These are phyloP conservation scores for Penicillium lividum DNA, from an alignment of 495 filamentous ascomycete genomes.

Conservation along the genomic window DNA sequence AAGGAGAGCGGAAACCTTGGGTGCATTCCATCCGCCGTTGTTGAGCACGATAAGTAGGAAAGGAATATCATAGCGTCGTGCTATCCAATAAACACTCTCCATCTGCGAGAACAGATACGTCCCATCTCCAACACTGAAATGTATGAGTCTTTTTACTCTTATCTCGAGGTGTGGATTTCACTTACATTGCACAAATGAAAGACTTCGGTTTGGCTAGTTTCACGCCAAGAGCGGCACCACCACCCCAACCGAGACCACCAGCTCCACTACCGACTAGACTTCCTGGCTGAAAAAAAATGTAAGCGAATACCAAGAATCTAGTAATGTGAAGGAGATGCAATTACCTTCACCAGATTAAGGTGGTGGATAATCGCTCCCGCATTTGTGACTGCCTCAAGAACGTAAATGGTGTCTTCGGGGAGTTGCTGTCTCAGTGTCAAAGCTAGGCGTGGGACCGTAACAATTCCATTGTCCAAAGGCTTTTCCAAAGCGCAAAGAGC, in stretches of 20 bases:
- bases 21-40: conserved; percentile 82
- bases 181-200: conserved; percentile 28
- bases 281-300: conserved; percentile 14
- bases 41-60: conserved; percentile 87
- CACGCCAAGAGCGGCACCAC: conserved; percentile 77
- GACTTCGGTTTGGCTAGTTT: conserved; percentile 61
- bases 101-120: conserved; percentile 84
- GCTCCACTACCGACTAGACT: conserved; percentile 58
- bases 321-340: not conserved
- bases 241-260: conserved; percentile 90
- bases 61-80: conserved; percentile 79
- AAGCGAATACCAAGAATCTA: not conserved
- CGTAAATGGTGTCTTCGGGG: conserved; percentile 76
- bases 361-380: conserved; percentile 74
- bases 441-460: conserved; percentile 21
- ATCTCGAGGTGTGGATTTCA: not conserved
- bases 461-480: conserved; percentile 6
- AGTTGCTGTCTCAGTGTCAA: conserved; percentile 57
- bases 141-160: conserved; percentile 5
- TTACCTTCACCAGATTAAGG: conserved; percentile 21
- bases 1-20: conserved; percentile 65
- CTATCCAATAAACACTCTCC: conserved; percentile 86
- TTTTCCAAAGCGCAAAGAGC: conserved; percentile 6
- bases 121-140: conserved; percentile 69
- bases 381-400: conserved; percentile 84